Evolutionary conservation across 495 filamentous ascomycete species (phyloP).

Genomic region (Opeltia flavorubescens): DNA sequence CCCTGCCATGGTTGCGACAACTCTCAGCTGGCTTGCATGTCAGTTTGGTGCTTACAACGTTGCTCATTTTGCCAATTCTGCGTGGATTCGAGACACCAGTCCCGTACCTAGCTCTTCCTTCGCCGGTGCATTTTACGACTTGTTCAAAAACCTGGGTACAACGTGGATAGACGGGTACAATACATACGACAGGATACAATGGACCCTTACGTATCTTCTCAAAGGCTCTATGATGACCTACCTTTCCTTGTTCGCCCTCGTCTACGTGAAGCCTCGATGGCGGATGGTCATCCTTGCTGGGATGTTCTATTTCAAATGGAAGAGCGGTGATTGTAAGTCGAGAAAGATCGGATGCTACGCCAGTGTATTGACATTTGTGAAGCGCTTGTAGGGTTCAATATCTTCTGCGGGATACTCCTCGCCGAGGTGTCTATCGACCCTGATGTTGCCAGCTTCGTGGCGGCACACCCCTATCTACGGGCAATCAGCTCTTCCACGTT

Average conservation of each 20-base stretch:
- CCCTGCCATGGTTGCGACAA: conserved; percentile 42
- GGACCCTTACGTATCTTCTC: conserved; percentile 49
- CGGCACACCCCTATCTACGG: conserved; percentile 29
- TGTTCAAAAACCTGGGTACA: conserved; percentile 35
- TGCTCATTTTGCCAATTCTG: conserved; percentile 41
- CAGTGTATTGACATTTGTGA: conserved; percentile 8
- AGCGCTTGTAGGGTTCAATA: conserved; percentile 45
- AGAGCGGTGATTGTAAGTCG: conserved; percentile 22
- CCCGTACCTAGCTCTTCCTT: conserved; percentile 28
- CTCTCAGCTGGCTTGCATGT: conserved; percentile 41
- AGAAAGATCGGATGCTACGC: conserved; percentile 9
- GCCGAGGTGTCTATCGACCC: conserved; percentile 44
- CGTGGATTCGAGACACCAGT: conserved; percentile 43
- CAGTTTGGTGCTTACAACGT: conserved; percentile 45
- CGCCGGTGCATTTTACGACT: conserved; percentile 23
- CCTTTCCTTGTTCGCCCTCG: conserved; percentile 37
- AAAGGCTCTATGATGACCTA: conserved; percentile 50
- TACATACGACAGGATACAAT: conserved; percentile 50
- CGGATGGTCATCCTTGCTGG: conserved; percentile 27
- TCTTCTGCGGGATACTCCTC: conserved; percentile 49
- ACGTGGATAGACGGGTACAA: conserved; percentile 47
- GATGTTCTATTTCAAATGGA: conserved; percentile 11
- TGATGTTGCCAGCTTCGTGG: conserved; percentile 33
- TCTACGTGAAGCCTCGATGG: conserved; percentile 41
- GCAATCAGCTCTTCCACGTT: conserved; percentile 28